These are phyloP conservation scores for Penicillium psychrofluorescens DNA, from an alignment of 495 filamentous ascomycete species.

Conservation along the genomic window DNA sequence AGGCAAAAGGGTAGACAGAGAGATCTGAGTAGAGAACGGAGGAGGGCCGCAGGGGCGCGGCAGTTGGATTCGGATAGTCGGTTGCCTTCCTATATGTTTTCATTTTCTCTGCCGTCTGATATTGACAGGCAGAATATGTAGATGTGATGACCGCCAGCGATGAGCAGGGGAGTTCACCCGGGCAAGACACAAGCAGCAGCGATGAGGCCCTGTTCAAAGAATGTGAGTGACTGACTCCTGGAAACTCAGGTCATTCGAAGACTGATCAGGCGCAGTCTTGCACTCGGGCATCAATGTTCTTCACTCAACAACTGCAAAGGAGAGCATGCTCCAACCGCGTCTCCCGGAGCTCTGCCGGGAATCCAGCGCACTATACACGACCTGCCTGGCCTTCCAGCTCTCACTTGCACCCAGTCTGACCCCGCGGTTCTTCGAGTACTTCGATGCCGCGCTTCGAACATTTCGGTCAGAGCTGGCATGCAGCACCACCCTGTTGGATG, in stretches of 20 bases:
- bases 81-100: too few relatives aligned
- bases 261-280: conserved; percentile 15
- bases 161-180: too few relatives aligned
- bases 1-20: conserved; percentile 21
- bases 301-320: conserved; percentile 22
- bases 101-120: too few relatives aligned
- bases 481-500: conserved; percentile 20
- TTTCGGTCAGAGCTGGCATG: conserved; percentile 25
- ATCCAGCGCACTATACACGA: conserved; percentile 23
- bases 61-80: not conserved
- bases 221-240: conserved; percentile 13
- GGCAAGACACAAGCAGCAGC: too few relatives aligned
- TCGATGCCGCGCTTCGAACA: conserved; percentile 18
- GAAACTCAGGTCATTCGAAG: not conserved
- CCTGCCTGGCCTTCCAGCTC: conserved; percentile 28
- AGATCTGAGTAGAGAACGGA: conserved; percentile 20
- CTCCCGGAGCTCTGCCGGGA: conserved; percentile 21
- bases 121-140: too few relatives aligned
- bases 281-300: conserved; percentile 23
- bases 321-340: conserved; percentile 13
- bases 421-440: conserved; percentile 24
- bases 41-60: not conserved
- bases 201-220: conserved; percentile 23
- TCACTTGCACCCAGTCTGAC: conserved; percentile 8
- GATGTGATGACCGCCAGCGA: too few relatives aligned